Conservation (phyloP, 768 basidiomycete genomes). For the Tricholoma flavovirens region DNA sequence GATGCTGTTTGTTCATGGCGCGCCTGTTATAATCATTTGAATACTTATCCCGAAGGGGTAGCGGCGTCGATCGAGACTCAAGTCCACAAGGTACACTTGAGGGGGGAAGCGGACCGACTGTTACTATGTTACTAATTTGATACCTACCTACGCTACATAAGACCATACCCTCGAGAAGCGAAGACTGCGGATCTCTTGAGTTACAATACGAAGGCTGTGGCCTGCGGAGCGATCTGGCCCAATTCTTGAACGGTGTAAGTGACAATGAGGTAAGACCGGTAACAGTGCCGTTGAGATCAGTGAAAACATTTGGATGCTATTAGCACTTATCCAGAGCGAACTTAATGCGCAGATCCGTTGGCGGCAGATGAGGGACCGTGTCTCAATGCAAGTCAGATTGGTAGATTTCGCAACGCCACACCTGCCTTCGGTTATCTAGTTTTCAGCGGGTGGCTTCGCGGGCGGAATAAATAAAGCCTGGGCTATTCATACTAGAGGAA, state of each 20-base stretch:
- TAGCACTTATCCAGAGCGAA: neutral
- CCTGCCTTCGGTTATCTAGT: too few species aligned
- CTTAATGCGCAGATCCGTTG: neutral
- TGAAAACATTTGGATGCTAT: neutral
- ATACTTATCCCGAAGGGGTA: too few species aligned
- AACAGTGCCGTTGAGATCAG: neutral
- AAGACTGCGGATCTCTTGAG: neutral
- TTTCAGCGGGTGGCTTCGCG: too few species aligned
- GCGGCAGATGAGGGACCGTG: neutral
- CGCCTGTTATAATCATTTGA: too few species aligned
- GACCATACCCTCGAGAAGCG: neutral
- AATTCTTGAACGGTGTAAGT: neutral
- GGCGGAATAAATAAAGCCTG: too few species aligned
- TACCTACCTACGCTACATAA: too few species aligned
- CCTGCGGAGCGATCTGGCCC: too few species aligned
- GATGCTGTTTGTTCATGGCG: too few species aligned
- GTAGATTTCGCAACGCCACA: neutral
- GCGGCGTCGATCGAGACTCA: too few species aligned
- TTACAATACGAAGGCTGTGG: neutral
- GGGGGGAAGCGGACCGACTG: neutral
- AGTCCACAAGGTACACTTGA: neutral
- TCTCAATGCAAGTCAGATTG: neutral
- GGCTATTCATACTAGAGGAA: too few species aligned
- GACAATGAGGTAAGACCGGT: neutral
- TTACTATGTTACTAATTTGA: too few species aligned